These are phyloP conservation scores for Oldenlandia corymbosa DNA, from an alignment of 257 asterid species.

Conservation along the genomic window DNA sequence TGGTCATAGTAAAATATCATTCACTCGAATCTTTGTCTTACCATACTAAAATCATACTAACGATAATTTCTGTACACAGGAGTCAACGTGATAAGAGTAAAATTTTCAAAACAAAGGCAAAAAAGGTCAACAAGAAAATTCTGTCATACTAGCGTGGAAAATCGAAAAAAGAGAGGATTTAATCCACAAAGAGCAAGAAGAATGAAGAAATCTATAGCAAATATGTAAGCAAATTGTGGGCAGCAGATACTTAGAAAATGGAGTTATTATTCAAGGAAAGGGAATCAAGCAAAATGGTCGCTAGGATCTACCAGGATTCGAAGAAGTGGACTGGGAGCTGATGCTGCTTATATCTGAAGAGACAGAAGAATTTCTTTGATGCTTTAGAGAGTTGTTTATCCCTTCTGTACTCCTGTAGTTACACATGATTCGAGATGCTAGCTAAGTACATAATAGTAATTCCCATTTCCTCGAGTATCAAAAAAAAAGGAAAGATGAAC, in stretches of 20 bases:
- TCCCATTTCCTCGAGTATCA: not conserved
- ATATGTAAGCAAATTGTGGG: not conserved
- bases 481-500: conserved; percentile 3
- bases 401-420: conserved; percentile 51
- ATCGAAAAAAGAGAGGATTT: too few species aligned
- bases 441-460: conserved; percentile 14
- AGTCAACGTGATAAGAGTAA: too few species aligned
- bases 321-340: conserved; percentile 48
- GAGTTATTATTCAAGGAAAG: not conserved
- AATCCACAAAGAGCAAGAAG: not conserved
- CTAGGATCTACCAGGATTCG: conserved; percentile 51
- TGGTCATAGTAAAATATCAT: conserved; percentile 20
- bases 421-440: conserved; percentile 13
- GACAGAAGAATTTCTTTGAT: conserved; percentile 64
- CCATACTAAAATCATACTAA: not conserved
- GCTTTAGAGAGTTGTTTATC: conserved; percentile 44
- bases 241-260: not conserved
- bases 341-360: conserved; percentile 85
- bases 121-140: too few species aligned
- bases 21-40: conserved; percentile 1
- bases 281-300: not conserved
- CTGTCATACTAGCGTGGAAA: too few species aligned
- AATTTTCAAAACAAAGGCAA: too few species aligned
- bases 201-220: not conserved
- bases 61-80: too few species aligned